These are phyloP conservation scores for Solanum verrucosum DNA, from an alignment of 257 asterid genomes.

Conservation along the genomic window DNA sequence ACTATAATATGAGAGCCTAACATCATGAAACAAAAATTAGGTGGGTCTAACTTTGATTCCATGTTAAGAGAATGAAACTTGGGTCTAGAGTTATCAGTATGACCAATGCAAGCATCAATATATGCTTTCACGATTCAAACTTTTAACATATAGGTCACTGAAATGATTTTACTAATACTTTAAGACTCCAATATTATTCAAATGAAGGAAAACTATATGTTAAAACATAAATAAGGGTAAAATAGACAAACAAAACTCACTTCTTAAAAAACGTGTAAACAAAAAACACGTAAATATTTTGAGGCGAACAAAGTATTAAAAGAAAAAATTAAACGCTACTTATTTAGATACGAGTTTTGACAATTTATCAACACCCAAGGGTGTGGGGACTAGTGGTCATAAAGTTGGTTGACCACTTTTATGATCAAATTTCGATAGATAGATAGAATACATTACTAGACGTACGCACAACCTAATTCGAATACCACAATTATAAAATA, in stretches of 20 bases:
- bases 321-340: background rate
- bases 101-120: too few relatives aligned
- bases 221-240: too few relatives aligned
- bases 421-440: too few relatives aligned
- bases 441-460: background rate
- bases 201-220: background rate
- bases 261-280: too few relatives aligned
- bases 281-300: too few relatives aligned
- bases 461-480: background rate
- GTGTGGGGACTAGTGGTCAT: background rate
- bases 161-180: background rate
- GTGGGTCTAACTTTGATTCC: too few relatives aligned
- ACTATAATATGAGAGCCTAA: too few relatives aligned
- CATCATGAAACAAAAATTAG: too few relatives aligned
- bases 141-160: background rate
- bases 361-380: too few relatives aligned
- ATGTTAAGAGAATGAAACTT: background rate
- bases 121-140: background rate
- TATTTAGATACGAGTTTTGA: too few relatives aligned
- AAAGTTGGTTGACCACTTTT: background rate
- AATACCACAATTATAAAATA: background rate
- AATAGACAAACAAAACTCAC: too few relatives aligned
- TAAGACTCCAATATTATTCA: background rate
- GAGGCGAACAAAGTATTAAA: too few relatives aligned
- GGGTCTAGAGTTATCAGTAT: background rate